phyloP scores from a whole-genome alignment of 495 filamentous ascomycete genomes.

The Lasiosphaeria hispida region DNA sequence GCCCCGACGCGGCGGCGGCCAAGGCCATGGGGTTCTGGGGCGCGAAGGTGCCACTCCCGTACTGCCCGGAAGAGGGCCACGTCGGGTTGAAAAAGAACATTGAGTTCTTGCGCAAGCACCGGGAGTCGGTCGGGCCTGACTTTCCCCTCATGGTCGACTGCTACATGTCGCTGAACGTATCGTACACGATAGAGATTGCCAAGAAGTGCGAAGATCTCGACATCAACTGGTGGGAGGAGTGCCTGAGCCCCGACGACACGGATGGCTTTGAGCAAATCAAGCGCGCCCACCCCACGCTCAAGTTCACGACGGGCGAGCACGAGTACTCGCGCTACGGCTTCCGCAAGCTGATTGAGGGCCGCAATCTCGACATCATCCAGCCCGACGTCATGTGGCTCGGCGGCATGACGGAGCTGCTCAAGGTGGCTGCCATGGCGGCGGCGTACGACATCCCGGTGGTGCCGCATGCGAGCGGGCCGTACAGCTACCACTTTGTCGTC shows the following conservation, averaged over 20 bases:
- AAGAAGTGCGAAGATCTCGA: conserved; percentile 75
- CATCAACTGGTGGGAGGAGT: conserved; percentile 98
- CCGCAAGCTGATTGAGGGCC: conserved; percentile 87
- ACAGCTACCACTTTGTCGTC: conserved; percentile 92
- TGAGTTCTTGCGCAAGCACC: conserved; percentile 79
- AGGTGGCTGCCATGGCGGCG: conserved; percentile 80
- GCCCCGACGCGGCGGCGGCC: conserved; percentile 74
- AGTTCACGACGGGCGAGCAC: conserved; percentile 94
- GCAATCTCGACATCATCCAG: conserved; percentile 89
- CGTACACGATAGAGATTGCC: conserved; percentile 87
- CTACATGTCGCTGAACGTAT: conserved; percentile 91
- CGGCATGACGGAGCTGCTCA: conserved; percentile 86
- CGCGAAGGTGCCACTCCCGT: conserved; percentile 83
- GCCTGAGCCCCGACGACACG: conserved; percentile 82
- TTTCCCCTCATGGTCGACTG: conserved; percentile 94
- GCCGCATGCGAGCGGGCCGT: conserved; percentile 88
- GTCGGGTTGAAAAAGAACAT: conserved; percentile 82
- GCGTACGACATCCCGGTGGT: conserved; percentile 93
- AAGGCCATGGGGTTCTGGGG: conserved; percentile 84
- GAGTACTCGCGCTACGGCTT: conserved; percentile 91
- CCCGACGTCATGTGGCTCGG: conserved; percentile 97
- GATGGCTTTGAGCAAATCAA: conserved; percentile 87
- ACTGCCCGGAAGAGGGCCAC: conserved; percentile 80
- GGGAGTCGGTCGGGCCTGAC: conserved; percentile 79
- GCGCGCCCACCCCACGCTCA: conserved; percentile 81